Base-by-base conservation (phyloP, 148 eudicot species). In the Rhododendron ferrugineum region DNA sequence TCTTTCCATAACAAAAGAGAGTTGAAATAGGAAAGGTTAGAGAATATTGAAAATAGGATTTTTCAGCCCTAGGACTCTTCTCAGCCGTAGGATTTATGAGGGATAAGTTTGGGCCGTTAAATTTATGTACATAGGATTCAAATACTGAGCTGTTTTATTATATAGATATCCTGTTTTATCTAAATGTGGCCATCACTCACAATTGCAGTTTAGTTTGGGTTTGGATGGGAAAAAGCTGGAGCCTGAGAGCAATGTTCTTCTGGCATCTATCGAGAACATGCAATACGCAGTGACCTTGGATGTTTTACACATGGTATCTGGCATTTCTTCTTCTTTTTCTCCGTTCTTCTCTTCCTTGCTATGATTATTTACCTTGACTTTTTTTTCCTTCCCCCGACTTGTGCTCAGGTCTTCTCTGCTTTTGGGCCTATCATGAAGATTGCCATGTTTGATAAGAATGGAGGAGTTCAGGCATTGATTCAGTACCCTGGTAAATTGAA, bases 371-470 rank as follows among this genome's bases (percentile, higher is more conserved):
- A n/a, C 10, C 52, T 84, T 62, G 44, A 5, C 14, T 34, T 74
- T 46, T 1, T 52, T 32, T 30, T 11, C 34, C 47, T 28, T 62
- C 58, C n/a, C 56, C 18, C 7, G 47, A 85, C 42, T 81, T 70
- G 22, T 83, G 30, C 44, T 46, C 85, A 97, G 99, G 99, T 97
- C 85, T 97, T 97, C 85, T 92, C 99, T 40, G 91, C 99, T 42
- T 95, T 95, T 93, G 99, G 99, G 36, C 89, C 94, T 79, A 97
- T 97, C 88, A 89, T 94, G 75, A 97, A 97, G 94, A 97, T 97
- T 89, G 99, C 99, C 66, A 97, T 97, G 98, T 97, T 97, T 85
- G 99, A 97, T 87, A 97, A 97, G 88, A 95, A 97, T 84, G 98
- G 98, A 26, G 99, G 98, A 81, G 89, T 97, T 83, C 99, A 97